These are phyloP conservation scores for Plasmodium knowlesi DNA, from an alignment of 169 alveolate genomes.

Conservation along the genomic window DNA sequence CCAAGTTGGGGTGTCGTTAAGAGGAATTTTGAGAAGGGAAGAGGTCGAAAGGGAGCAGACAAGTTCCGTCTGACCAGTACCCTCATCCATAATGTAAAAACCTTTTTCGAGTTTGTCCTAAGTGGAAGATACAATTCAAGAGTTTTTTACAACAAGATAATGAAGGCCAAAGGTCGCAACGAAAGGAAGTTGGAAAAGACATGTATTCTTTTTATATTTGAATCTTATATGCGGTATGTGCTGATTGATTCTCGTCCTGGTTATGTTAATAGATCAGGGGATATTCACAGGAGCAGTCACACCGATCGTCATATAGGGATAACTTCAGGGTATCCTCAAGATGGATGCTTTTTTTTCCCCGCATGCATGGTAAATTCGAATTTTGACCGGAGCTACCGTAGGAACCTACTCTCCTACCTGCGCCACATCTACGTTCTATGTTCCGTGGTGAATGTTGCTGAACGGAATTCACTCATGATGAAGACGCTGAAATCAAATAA, in stretches of 20 bases:
- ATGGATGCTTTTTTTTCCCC: background rate
- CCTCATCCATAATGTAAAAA: slow-evolving; percentile 18
- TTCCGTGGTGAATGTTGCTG: slow-evolving; percentile 55
- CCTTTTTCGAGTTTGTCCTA: slow-evolving; percentile 29
- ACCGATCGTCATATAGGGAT: background rate
- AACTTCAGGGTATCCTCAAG: background rate
- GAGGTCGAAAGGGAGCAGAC: background rate
- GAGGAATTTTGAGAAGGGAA: background rate
- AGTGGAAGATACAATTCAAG: background rate
- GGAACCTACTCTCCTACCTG: slow-evolving; percentile 21
- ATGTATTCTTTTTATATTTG: background rate
- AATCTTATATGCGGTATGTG: slow-evolving; percentile 19
- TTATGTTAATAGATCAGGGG: background rate
- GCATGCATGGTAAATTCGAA: background rate
- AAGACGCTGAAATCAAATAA: slow-evolving; percentile 32
- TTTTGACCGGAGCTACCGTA: background rate
- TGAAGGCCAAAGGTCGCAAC: background rate
- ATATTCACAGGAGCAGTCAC: background rate
- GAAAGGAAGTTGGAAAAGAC: slow-evolving; percentile 21
- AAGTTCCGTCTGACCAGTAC: background rate
- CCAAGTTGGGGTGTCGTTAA: background rate
- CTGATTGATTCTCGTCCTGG: background rate
- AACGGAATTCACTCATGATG: slow-evolving; percentile 27
- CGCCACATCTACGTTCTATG: slow-evolving; percentile 9
- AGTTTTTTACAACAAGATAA: slow-evolving; percentile 14